Evolutionary conservation across 176 grass and related monocot species (phyloP).

Genomic region (Avena atlantica): DNA sequence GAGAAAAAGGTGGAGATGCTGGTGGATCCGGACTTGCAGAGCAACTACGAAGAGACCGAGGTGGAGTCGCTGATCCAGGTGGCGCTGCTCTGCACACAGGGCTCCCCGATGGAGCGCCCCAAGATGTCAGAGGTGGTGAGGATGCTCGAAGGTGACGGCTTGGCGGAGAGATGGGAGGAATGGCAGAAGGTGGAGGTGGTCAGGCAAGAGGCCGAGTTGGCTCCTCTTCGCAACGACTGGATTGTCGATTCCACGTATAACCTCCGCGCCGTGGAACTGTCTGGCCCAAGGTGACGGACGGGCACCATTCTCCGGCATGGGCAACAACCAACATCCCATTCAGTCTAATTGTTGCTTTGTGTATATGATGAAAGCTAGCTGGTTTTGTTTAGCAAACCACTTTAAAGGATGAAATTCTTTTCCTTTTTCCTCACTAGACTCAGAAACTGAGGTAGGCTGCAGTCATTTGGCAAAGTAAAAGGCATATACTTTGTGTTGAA

Average conservation of each 20-base stretch:
- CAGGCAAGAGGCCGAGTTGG: constrained; percentile 50
- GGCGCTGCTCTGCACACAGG: constrained; percentile 72
- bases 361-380: constrained; percentile 60
- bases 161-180: constrained; percentile 73
- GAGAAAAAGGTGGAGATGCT: constrained; percentile 66
- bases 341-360: constrained; percentile 48
- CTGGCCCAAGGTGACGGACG: constrained; percentile 64
- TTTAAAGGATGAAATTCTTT: not conserved
- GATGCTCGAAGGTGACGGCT: constrained; percentile 79
- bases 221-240: constrained; percentile 49
- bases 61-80: constrained; percentile 80
- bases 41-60: constrained; percentile 57
- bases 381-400: constrained; percentile 32
- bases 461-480: constrained; percentile 31
- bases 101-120: constrained; percentile 69
- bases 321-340: constrained; percentile 32
- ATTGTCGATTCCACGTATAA: constrained; percentile 68
- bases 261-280: constrained; percentile 62
- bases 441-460: constrained; percentile 45
- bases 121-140: constrained; percentile 83
- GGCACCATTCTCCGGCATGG: not conserved
- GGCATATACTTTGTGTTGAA: constrained; percentile 39
- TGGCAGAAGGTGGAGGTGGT: constrained; percentile 87
- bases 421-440: constrained; percentile 34
- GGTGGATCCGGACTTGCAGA: constrained; percentile 62